Conservation (phyloP, 331 rosid species). For the Pyrus hybrid region DNA sequence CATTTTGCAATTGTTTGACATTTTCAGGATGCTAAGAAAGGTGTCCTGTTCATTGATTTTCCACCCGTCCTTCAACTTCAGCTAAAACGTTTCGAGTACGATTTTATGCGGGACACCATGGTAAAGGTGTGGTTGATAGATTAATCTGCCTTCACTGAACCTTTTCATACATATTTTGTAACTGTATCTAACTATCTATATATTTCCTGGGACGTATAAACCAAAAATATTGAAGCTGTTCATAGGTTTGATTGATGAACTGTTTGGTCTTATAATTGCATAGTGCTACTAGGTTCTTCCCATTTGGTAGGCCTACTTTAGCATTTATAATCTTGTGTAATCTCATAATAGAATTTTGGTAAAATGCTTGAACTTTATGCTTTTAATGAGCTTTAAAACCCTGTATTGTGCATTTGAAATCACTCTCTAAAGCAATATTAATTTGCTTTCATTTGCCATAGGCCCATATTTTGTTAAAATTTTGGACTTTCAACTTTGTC, state of each 20-base stretch:
- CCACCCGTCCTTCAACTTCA: conserved; percentile 96
- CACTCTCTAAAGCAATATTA: background rate
- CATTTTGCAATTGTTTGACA: background rate
- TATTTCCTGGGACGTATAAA: background rate
- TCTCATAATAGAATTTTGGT: background rate
- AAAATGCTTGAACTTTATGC: background rate
- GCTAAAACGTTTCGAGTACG: conserved; percentile 81
- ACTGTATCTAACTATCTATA: background rate
- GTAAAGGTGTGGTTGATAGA: conserved; percentile 60
- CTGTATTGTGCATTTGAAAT: background rate
- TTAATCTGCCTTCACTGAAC: background rate
- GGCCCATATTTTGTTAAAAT: background rate
- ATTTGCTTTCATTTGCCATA: background rate
- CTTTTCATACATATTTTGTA: background rate
- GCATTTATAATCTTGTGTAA: background rate
- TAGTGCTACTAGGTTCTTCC: background rate
- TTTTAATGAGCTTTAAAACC: background rate
- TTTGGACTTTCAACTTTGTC: background rate
- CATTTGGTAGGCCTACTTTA: background rate
- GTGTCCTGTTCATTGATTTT: conserved; percentile 84
- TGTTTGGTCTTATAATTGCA: background rate
- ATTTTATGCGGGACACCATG: conserved; percentile 73
- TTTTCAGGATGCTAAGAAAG: conserved; percentile 85
- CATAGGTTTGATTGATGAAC: background rate
- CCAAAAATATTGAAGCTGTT: background rate